Conservation (phyloP, 805 yeast species). For the Debaryomyces castellii region DNA sequence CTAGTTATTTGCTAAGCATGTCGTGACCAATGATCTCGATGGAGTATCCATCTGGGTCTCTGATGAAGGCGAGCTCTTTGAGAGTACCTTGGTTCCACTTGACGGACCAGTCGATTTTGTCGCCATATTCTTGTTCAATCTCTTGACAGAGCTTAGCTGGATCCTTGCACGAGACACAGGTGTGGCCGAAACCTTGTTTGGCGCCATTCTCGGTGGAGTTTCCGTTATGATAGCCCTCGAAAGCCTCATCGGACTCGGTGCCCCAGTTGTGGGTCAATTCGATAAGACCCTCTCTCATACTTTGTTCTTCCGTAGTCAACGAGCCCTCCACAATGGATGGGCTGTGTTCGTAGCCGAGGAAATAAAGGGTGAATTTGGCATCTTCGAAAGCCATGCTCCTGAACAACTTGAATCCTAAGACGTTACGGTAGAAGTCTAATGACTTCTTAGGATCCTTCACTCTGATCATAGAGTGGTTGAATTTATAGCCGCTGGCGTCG, state of each 20-base stretch:
- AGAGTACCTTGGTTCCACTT: conserved; percentile 56
- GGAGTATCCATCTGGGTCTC: conserved; percentile 90
- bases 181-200: conserved; percentile 85
- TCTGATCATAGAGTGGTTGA: conserved; percentile 93
- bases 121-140: conserved; percentile 44
- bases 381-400: conserved; percentile 54
- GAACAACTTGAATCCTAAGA: conserved; percentile 77
- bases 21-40: conserved; percentile 62
- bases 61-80: conserved; percentile 66
- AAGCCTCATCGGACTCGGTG: conserved; percentile 74
- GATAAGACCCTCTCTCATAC: conserved; percentile 63
- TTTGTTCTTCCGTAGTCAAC: conserved; percentile 25
- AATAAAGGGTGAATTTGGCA: conserved; percentile 84
- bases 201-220: conserved; percentile 54
- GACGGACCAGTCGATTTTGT: conserved; percentile 52
- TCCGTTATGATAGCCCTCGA: conserved; percentile 78
- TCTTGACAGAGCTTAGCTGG: conserved; percentile 57
- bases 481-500: conserved; percentile 42
- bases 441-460: conserved; percentile 81
- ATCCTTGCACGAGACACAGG: conserved; percentile 68
- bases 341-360: conserved; percentile 68
- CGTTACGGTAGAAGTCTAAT: conserved; percentile 73
- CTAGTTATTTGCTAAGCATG: neutral
- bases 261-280: conserved; percentile 97
- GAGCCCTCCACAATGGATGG: conserved; percentile 42